Base-by-base conservation (phyloP, 352 stramenopile species). In the Globisporangium irregulare region DNA sequence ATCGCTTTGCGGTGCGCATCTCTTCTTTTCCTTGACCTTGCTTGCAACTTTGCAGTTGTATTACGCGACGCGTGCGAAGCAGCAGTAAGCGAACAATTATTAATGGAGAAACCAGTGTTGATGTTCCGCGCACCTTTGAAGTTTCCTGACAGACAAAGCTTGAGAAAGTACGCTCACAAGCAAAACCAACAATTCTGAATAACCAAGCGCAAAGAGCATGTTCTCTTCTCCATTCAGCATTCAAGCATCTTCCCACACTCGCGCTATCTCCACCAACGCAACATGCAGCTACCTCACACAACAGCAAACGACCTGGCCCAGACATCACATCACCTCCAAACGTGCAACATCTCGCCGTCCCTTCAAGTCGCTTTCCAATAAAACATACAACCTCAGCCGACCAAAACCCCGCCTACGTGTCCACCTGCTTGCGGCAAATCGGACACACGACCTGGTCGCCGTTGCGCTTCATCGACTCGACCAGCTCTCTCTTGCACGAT, bases 401-500 rank as follows among this genome's bases (percentile, higher is more conserved):
- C 0, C 36, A 43, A 6, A 51, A 9, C 5, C 43, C 5, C 43
- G 12, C 9, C 66, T 48, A 71, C 32, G 6, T 29, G 3, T 51
- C 24, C 9, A 71, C 43, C 0, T 43, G 8, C 48, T 65, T 57
- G 59, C 66, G 66, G 48, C 66, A 71, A 22, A 71, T 66, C 34
- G 66, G 66, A 29, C 66, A 71, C 48, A 43, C 14, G 0, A 50
- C 48, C 3, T 8, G 18, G 10, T 53, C 64, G 15, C 48, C 51
- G 8, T 32, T 48, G 51, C 66, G 60, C 55, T 15, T 55, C 34
- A 78, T 81, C 6, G 69, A 48, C 22, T 51, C 72, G 55, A 84
- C 43, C 38, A 87, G 38, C 27, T 78, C 67, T 12, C 77, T 65
- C 58, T 81, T 64, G 36, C 64, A 69, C 64, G 55, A 34, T 32